phyloP scores from a whole-genome alignment of 768 basidiomycete genomes.

The Tulasnella sp. region DNA sequence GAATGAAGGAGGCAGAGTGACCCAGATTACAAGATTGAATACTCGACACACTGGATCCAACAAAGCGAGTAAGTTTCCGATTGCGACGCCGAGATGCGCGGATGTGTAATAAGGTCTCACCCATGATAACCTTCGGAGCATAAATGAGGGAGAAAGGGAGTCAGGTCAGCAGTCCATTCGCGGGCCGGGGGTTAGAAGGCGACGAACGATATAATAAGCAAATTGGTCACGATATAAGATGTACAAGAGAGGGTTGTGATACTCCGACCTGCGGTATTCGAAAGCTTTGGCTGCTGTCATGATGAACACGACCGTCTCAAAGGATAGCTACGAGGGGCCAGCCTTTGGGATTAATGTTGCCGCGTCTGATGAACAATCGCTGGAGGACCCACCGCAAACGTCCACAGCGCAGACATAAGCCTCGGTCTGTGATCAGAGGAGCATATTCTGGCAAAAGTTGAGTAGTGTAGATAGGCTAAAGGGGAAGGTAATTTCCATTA shows the following conservation, averaged over 20 bases:
- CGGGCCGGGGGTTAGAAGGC: not conserved
- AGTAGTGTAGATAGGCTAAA: slow-evolving; percentile 10
- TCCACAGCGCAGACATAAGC: slow-evolving; percentile 15
- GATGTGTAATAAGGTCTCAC: not conserved
- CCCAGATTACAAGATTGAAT: slow-evolving; percentile 20
- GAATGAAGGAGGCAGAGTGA: slow-evolving; percentile 7
- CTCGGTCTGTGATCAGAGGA: not conserved
- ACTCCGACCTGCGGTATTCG: slow-evolving; percentile 5
- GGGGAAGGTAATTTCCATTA: not conserved
- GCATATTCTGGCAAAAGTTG: not conserved
- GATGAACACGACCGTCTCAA: slow-evolving; percentile 14
- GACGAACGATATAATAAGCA: slow-evolving; percentile 10
- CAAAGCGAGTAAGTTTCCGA: not conserved
- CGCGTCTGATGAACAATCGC: not conserved
- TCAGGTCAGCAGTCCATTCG: not conserved
- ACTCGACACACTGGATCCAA: not conserved
- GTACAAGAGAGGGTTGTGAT: slow-evolving; percentile 16
- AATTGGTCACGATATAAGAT: slow-evolving; percentile 10
- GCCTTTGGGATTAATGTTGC: not conserved
- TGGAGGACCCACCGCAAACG: not conserved
- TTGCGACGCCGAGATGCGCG: not conserved
- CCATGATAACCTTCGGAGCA: slow-evolving; percentile 1
- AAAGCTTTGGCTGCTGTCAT: slow-evolving; percentile 14
- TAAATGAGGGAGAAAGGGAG: slow-evolving; percentile 8
- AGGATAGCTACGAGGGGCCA: not conserved